Evolutionary conservation across 2,329 filamentous ascomycete genomes (phyloP).

Genomic region (Gnomoniopsis sp.): DNA sequence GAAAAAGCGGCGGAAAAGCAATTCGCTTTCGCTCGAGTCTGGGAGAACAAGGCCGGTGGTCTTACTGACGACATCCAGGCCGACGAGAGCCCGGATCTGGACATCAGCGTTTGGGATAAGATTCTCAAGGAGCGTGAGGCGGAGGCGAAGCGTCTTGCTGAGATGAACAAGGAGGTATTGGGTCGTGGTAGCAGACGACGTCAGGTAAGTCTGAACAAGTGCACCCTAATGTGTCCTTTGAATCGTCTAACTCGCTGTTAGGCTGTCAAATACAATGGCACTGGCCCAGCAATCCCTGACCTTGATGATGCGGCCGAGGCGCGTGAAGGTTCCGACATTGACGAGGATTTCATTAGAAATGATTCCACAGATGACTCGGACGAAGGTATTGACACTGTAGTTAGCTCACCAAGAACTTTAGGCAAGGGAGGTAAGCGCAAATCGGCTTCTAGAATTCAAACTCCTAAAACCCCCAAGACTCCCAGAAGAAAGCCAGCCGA

Average conservation of each 20-base stretch:
- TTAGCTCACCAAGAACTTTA: slow-evolving; percentile 11
- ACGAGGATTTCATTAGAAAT: slow-evolving; percentile 18
- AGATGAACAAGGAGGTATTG: slow-evolving; percentile 67
- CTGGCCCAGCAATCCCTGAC: neutral
- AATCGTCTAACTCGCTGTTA: slow-evolving; percentile 3
- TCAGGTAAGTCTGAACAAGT: slow-evolving; percentile 35
- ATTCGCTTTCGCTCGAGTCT: slow-evolving; percentile 87
- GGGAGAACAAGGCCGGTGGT: slow-evolving; percentile 75
- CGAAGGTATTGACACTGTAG: slow-evolving; percentile 6
- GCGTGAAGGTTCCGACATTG: slow-evolving; percentile 11
- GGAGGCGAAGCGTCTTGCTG: slow-evolving; percentile 70
- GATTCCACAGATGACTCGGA: slow-evolving; percentile 12
- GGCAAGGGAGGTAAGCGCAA: slow-evolving; percentile 18
- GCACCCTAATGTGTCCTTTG: neutral
- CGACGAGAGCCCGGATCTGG: slow-evolving; percentile 52
- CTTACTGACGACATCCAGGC: slow-evolving; percentile 62
- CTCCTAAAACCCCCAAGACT: slow-evolving; percentile 19
- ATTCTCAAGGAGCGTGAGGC: slow-evolving; percentile 82
- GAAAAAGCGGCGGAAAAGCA: slow-evolving; percentile 63
- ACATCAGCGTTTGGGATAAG: slow-evolving; percentile 79
- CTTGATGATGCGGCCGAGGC: slow-evolving; percentile 10
- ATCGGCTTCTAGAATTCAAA: slow-evolving; percentile 19
- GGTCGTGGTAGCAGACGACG: slow-evolving; percentile 80
- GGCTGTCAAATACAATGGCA: slow-evolving; percentile 17
- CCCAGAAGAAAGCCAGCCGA: neutral